Evolutionary conservation across 306 rosid species (phyloP).

Genomic region (Citrullus amarus): DNA sequence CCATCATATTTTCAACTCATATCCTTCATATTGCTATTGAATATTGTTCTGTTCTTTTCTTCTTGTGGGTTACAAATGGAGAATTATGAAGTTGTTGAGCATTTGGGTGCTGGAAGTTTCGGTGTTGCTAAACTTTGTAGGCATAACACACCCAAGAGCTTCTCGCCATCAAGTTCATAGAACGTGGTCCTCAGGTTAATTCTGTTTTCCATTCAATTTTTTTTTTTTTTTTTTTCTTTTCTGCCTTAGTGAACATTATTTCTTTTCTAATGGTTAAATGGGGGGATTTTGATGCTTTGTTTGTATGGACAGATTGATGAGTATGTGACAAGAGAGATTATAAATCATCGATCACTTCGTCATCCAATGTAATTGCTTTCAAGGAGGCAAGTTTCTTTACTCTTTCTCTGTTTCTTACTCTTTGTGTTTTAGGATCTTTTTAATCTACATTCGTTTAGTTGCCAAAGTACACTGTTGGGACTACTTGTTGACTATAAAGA

Average conservation of each 20-base stretch:
- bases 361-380: neutral
- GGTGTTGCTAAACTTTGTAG: neutral
- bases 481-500: too few relatives aligned
- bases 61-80: neutral
- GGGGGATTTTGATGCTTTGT: neutral
- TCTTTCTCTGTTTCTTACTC: too few relatives aligned
- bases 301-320: neutral
- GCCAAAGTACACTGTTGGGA: too few relatives aligned
- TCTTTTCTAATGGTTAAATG: too few relatives aligned
- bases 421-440: too few relatives aligned
- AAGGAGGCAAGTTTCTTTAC: neutral
- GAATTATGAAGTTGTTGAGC: neutral
- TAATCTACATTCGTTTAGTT: too few relatives aligned
- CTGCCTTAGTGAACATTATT: too few relatives aligned
- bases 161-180: neutral
- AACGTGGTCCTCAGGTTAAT: neutral
- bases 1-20: too few relatives aligned
- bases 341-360: neutral
- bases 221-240: too few relatives aligned
- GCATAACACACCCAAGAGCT: neutral
- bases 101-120: neutral
- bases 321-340: neutral
- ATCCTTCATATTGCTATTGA: too few relatives aligned
- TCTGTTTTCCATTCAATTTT: neutral
- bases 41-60: too few relatives aligned